Base-by-base conservation (phyloP, 192 early-diverging fungal genomes). In the Globomyces pollinis-pini region DNA sequence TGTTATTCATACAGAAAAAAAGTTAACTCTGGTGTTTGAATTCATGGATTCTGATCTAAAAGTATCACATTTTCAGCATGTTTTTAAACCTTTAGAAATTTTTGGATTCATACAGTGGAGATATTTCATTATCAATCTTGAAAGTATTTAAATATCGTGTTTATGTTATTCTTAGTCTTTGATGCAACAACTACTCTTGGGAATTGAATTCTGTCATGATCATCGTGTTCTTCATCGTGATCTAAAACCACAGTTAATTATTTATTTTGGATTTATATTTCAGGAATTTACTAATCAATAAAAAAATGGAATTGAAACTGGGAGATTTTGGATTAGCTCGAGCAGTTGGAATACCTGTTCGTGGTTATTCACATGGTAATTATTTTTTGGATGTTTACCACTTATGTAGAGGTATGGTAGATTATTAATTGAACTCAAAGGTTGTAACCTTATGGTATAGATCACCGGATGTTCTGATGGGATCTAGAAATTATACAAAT, bases 391-490 rank as follows among this genome's bases (percentile, higher is more conserved):
- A n/a, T n/a, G n/a, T 12, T 24, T 11, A 20, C 12, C 59, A n/a
- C 12, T 59, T 58, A 13, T 29, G 58, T 36, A 41, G 56, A 42
- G 29, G 13, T 26, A 55, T 47, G 3, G 38, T 56, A 12, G 58
- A 28, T 60, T 43, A 3, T 28, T n/a, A n/a, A n/a, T n/a, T n/a
- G n/a, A n/a, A n/a, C n/a, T n/a, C n/a, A n/a, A 18, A 65, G 59
- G 94, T 98, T 8, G 94, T 98, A 24, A 98, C 94, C 12, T 72
- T 98, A 52, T 98, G 95, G 95, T 98, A 98, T 65, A 80, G 95
- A 36, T 86, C 91, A 13, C 94, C 91, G 2, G 93, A 96, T 70
- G 90, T 96, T 12, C 73, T 98, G 12, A 78, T 98, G 63, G 95
- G 95, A 12, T 96, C 93, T 35, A 76, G 88, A 51, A 88, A 86